Evolutionary conservation across 352 stramenopile genomes (phyloP), one percentile per base, ranked within the genome.

Genomic region (Thalassiosira ordinaria): DNA sequence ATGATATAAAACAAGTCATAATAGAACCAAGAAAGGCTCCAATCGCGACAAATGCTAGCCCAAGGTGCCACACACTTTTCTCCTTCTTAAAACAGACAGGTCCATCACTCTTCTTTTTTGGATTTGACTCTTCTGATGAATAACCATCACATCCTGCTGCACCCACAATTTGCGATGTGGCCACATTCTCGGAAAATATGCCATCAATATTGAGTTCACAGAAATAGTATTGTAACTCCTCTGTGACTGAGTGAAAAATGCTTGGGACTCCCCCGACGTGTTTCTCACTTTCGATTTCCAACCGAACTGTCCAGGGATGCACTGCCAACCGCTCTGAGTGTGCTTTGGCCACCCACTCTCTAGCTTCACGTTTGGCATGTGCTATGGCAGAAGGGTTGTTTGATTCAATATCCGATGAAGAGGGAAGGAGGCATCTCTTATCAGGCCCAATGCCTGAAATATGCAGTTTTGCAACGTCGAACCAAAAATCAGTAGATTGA

Each of bases 371-470:
- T 68, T 73, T 80, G 2, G 71, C 49, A 22, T 37, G 71, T 18
- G 56, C 56, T 5, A 80, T 80, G 51, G 85, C 91, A 11, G 78
- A 31, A 24, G 84, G 74, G 52, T 92, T 88, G 16, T 95, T 77
- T 7, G 26, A 55, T 56, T 41, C 33, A 9, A 73, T 73, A 41
- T 86, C 91, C n/a, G 74, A 27, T 56, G 79, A 56, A 63, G 91
- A 89, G 26, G 95, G 82, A 41, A 97, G 52, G 57, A 95, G 92
- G 74, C 92, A 91, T 44, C 66, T 22, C 77, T 97, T 97, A 79
- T 89, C 95, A 16, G 92, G 93, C 55, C 91, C 93, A 57, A 96
- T 86, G 26, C 94, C 82, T 60, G 95, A 82, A 18, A 94, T 91
- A 81, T 96, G 95, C 22, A 86, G 89, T 66, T 86, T 89, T 35